Base-by-base conservation (phyloP, 768 basidiomycete genomes). In the Russula abietina region DNA sequence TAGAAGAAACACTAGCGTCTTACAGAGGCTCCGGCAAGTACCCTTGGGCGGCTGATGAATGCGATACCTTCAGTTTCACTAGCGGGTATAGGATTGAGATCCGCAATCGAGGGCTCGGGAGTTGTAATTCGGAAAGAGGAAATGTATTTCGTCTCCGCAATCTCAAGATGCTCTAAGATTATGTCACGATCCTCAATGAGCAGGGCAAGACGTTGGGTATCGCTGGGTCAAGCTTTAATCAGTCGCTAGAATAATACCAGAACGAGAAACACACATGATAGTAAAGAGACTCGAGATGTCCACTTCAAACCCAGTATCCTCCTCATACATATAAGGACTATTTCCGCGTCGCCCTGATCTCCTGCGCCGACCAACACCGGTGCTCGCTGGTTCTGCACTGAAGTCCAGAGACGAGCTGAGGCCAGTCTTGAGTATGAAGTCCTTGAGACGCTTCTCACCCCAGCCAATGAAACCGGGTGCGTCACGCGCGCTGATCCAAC, bases 111-210 rank as follows among this genome's bases (percentile, higher is more conserved):
- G 22, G 87, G 87, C 61, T 88, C 87, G 4, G 88, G 87, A 0
- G 87, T 89, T 0, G 85, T 83, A 11, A 88, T 75, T 17, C 82
- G 77, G 77, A 91, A 92, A 5, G 87, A 91, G 60, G 79, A 78
- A 65, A 90, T 89, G 69, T 91, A 93, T 68, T 80, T 82, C 12
- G 86, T 83, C 75, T 91, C 90, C 12, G 89, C 88, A 57, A 86
- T 82, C 75, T 93, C 90, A 10, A 93, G 78, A 64, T 88, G 84
- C 67, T 89, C 85, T n/a, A 93, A 73, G 24, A 91, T 83, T 69
- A 82, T 80, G 65, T 91, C 89, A 32, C 91, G 80, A 70, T 91
- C 85, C 49, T 85, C 83, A 48, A 92, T 88, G 32, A 92, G 81
- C 7, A 82, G 66, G 0, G 84, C 82, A n/a, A 92, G 76, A 4